A percentile compares a stretch with the other conserved stretches of the same genome.
These are phyloP conservation scores for Quillaja saponaria DNA, from an alignment of 306 rosid genomes.

Conservation along the genomic window DNA sequence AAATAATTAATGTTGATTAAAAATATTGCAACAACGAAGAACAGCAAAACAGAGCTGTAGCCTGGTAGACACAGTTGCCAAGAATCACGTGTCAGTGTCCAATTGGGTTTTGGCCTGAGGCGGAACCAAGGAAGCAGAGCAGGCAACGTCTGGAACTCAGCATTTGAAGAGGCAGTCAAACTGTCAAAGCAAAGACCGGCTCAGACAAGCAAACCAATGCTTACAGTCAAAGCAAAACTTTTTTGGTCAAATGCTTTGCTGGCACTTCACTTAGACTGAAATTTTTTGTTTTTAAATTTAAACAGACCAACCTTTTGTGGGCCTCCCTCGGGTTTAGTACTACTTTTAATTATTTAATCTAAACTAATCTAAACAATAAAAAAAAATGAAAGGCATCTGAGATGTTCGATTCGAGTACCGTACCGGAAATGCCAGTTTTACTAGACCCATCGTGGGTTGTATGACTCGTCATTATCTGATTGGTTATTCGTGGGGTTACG, in stretches of 20 bases:
- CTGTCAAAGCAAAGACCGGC: slow-evolving; percentile 66
- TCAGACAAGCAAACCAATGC: slow-evolving; percentile 56
- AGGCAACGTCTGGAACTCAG: slow-evolving; percentile 24
- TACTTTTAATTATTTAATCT: too few species aligned
- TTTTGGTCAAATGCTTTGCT: slow-evolving; percentile 64
- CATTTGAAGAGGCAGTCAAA: slow-evolving; percentile 55
- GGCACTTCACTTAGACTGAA: slow-evolving; percentile 40
- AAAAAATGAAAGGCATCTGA: slow-evolving; percentile 26
- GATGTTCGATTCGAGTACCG: slow-evolving; percentile 46
- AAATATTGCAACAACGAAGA: too few species aligned
- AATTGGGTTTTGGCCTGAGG: slow-evolving; percentile 29
- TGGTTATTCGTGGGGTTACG: slow-evolving; percentile 45
- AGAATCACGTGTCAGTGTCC: slow-evolving; percentile 39
- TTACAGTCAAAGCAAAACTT: slow-evolving; percentile 74
- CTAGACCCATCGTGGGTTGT: slow-evolving; percentile 26
- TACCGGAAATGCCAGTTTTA: slow-evolving; percentile 18
- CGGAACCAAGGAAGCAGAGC: background rate
- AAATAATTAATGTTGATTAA: slow-evolving; percentile 31
- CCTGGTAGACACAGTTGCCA: slow-evolving; percentile 39
- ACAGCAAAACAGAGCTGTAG: slow-evolving; percentile 37
- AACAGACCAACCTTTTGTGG: slow-evolving; percentile 19
- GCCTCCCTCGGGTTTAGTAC: too few species aligned
- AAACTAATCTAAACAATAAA: too few species aligned
- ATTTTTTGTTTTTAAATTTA: background rate
- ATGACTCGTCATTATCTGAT: too few species aligned